Conservation (phyloP, 2,329 filamentous ascomycete genomes). For the Pseudogymnoascus sp. region DNA sequence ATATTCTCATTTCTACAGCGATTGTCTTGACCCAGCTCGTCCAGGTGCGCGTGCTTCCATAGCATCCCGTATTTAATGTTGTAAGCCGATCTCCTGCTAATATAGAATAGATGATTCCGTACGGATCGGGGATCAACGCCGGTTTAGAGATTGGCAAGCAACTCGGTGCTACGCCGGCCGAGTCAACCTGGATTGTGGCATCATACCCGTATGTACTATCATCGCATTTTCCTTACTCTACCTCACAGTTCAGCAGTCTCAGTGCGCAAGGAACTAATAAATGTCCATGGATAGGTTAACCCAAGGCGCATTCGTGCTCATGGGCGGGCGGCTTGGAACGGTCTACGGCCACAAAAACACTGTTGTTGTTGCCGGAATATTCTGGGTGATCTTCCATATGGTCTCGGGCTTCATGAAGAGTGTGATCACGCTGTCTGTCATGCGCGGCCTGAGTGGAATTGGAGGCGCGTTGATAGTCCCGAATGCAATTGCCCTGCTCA, state of each 20-base stretch:
- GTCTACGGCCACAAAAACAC: conserved; percentile 45
- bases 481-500: conserved; percentile 44
- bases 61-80: neutral
- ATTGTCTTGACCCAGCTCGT: neutral
- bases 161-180: conserved; percentile 17
- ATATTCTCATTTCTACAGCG: neutral
- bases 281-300: conserved; percentile 32
- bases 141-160: neutral
- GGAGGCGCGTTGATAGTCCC: conserved; percentile 46
- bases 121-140: neutral
- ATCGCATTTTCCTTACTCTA: neutral
- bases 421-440: conserved; percentile 36
- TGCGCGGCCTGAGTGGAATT: conserved; percentile 41
- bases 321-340: conserved; percentile 44
- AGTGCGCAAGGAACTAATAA: conserved; percentile 8
- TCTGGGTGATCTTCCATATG: conserved; percentile 38
- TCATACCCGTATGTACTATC: conserved; percentile 30
- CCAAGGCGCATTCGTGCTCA: conserved; percentile 45
- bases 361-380: conserved; percentile 36
- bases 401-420: conserved; percentile 37
- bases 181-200: conserved; percentile 35
- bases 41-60: neutral
- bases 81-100: neutral
- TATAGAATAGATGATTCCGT: conserved; percentile 7
- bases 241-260: neutral